Evolutionary conservation across 768 basidiomycete species (phyloP).

Genomic region (Hemileccinum rubropunctum): DNA sequence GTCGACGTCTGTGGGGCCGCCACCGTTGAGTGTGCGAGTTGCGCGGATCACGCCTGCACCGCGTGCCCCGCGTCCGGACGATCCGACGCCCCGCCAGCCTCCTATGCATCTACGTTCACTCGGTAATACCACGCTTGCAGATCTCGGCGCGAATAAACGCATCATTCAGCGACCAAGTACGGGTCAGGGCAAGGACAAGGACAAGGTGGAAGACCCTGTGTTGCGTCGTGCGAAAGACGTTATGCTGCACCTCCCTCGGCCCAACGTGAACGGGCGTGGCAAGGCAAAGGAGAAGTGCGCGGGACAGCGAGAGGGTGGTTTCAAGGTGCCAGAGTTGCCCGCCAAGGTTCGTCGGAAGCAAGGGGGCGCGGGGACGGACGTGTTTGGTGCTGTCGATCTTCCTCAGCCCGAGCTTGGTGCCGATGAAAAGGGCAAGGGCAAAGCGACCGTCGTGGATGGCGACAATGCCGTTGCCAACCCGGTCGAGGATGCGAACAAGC

Average conservation of each 20-base stretch:
- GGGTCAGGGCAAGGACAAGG: conserved; percentile 16
- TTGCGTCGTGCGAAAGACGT: conserved; percentile 36
- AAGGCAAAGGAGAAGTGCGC: conserved; percentile 5
- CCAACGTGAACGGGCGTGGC: conserved; percentile 9
- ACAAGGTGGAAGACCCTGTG: conserved; percentile 28
- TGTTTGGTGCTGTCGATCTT: conserved; percentile 27
- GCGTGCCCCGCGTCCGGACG: conserved; percentile 62
- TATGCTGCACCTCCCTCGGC: conserved; percentile 38
- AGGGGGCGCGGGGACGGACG: conserved; percentile 25
- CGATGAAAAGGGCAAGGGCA: conserved; percentile 38
- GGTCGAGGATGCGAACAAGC: conserved; percentile 61
- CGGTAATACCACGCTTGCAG: conserved; percentile 6
- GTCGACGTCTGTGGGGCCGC: conserved; percentile 23
- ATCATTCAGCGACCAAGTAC: conserved; percentile 15
- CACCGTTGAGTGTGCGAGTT: conserved; percentile 42
- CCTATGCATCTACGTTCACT: conserved; percentile 40
- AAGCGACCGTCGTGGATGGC: conserved; percentile 29
- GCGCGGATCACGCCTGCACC: conserved; percentile 52
- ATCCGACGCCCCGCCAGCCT: conserved; percentile 73
- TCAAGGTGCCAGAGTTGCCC: conserved; percentile 54
- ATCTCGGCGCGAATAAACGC: conserved; percentile 21
- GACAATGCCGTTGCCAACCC: conserved; percentile 18
- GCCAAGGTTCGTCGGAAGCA: conserved; percentile 20
- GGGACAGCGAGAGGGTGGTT: conserved; percentile 8
- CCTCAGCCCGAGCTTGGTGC: neutral